Evolutionary conservation across 257 asterid genomes (phyloP), one percentile per base, ranked within the genome.

Genomic region (Petunia secreta): DNA sequence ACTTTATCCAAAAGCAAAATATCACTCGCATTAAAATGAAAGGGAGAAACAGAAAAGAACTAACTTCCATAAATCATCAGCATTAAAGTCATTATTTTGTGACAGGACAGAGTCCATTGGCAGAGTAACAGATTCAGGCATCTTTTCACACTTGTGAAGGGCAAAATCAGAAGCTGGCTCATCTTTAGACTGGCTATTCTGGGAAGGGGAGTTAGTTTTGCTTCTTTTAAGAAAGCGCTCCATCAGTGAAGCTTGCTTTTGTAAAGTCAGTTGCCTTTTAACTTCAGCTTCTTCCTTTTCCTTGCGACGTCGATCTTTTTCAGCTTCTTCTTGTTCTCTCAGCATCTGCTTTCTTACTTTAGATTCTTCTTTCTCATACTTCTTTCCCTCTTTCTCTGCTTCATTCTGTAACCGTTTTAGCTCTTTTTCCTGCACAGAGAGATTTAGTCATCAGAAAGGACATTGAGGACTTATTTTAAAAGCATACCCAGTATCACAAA

Each of bases 161-260:
- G 91, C 81, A 75, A 86, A 75, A 43, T 46, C 83, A 3, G 85
- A 76, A 58, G 79, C 78, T 57, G 78, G 84, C 75, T 84, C 84
- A 76, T 79, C 87, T 76, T 57, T 41, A 75, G 91, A 81, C 79
- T 73, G 83, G 50, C 75, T 87, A 66, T 80, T 83, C 82, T 83
- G 86, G 57, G 87, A 46, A 80, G 87, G 60, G 53, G 89, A 77
- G 78, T 66, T 68, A 77, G 88, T 64, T 81, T 91, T 89, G 83
- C 75, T 79, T 79, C 85, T 85, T 84, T 88, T 92, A 53, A 96
- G 94, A 80, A 96, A 96, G 75, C 97, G 92, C 71, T 92, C 92
- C 99, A 96, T 96, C 73, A 96, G 83, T 25, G 98, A 91, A 81
- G 98, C 99, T 89, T 96, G 98, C 83, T 96, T 96, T 87, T 92